Base-by-base conservation (phyloP, 2,329 filamentous ascomycete species). In the Coniella vitis region DNA sequence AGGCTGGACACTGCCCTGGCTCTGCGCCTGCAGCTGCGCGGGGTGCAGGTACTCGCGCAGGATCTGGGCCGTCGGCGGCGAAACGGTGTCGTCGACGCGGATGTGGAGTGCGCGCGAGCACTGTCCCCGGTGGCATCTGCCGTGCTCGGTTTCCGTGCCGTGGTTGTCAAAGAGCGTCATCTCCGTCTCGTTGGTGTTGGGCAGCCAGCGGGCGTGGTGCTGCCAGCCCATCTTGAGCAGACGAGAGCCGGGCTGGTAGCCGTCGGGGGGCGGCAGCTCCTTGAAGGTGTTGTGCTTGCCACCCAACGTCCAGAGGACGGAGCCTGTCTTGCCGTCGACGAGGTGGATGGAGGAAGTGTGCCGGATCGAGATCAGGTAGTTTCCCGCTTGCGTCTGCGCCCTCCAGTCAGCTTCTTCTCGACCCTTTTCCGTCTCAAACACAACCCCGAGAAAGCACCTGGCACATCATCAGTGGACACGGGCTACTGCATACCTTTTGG, bases 291-390 rank as follows among this genome's bases (percentile, higher is more conserved):
- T 76, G 43, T 63, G 58, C 44, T 67, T 64, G 25, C 78, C 77
- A 16, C 74, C 73, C 4, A 81, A 63, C 34, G 69, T 70, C 78
- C 77, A 81, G 14, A 53, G 40, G 17, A 78, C 64, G 34, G 74
- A 60, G 37, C 76, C 75, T 3, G 70, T 69, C 7, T 62, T 63
- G n/a, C 68, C 65, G 49, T 72, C 69, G 55, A 81, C 69, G 44
- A 69, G 70, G 29, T 65, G 65, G 10, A 79, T 62, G 16, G 69
- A 66, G 56, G 69, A 69, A 43, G 69, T 65, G 56, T 78, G 69
- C 2, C 75, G 71, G 1, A 71, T 66, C 0, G 75, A 80, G 32
- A 81, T 65, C 12, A 81, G 60, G 47, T 77, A 81, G 56, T 80
- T 72, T 4, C 74, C 74, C 0, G 65, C 54, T 0, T 47, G 40